phyloP scores from a whole-genome alignment of 2,329 filamentous ascomycete species.

The Cryphonectria japonica region DNA sequence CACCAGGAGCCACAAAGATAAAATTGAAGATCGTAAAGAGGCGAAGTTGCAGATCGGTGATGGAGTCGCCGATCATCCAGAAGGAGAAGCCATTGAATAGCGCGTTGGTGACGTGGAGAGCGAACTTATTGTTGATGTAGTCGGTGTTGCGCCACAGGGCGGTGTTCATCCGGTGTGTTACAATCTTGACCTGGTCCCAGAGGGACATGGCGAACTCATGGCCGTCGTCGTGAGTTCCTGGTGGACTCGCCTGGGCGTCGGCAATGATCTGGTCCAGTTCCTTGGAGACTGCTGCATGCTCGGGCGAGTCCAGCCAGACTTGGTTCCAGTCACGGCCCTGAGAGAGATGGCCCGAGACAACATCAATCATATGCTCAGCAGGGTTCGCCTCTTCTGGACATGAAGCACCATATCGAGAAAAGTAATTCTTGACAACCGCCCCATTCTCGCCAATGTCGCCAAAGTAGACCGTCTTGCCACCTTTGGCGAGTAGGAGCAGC shows the following conservation, averaged over 20 bases:
- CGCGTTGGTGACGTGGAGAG: conserved; percentile 9
- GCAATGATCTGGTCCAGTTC: conserved; percentile 47
- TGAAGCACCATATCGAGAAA: conserved; percentile 53
- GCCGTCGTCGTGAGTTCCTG: neutral
- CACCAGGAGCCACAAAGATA: conserved; percentile 63
- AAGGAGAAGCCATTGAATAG: conserved; percentile 64
- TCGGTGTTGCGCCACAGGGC: conserved; percentile 69
- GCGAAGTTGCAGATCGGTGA: conserved; percentile 56
- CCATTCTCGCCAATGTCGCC: conserved; percentile 58
- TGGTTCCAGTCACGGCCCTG: conserved; percentile 65
- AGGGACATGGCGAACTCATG: conserved; percentile 68
- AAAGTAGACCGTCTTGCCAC: conserved; percentile 58
- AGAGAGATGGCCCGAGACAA: conserved; percentile 56
- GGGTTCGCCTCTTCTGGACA: conserved; percentile 56
- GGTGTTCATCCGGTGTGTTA: conserved; percentile 64
- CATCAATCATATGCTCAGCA: conserved; percentile 60
- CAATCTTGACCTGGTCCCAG: conserved; percentile 64
- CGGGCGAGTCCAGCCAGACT: conserved; percentile 52
- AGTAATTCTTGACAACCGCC: conserved; percentile 53
- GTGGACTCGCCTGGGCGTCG: neutral
- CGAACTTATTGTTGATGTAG: conserved; percentile 65
- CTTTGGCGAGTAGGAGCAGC: conserved; percentile 56
- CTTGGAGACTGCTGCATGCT: conserved; percentile 38
- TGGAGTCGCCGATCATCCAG: conserved; percentile 59
- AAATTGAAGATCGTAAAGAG: conserved; percentile 67